phyloP scores from a whole-genome alignment of 2,329 filamentous ascomycete genomes.

The Elsinoe perseae region DNA sequence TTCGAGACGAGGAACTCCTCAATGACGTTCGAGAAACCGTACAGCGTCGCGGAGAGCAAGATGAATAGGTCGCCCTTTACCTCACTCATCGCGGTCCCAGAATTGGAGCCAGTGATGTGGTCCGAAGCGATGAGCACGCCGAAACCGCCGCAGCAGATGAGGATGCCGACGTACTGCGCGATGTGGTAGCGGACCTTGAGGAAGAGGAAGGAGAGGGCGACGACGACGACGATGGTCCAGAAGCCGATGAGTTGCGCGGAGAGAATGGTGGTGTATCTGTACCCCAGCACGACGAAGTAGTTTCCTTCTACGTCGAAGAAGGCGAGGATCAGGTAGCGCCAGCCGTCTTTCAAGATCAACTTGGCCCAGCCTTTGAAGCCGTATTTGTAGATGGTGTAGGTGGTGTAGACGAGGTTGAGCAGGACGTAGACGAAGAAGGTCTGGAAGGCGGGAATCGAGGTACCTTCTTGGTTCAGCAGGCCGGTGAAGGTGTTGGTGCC shows the following conservation, averaged over 20 bases:
- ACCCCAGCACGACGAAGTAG: slow-evolving; percentile 94
- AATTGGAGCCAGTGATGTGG: slow-evolving; percentile 69
- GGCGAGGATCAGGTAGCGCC: slow-evolving; percentile 87
- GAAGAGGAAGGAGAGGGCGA: slow-evolving; percentile 72
- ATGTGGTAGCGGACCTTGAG: slow-evolving; percentile 83
- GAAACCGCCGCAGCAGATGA: slow-evolving; percentile 85
- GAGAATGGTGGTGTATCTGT: slow-evolving; percentile 84
- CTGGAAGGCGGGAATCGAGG: slow-evolving; percentile 89
- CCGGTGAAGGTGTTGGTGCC: slow-evolving; percentile 84
- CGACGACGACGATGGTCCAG: slow-evolving; percentile 93
- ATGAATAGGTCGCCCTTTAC: slow-evolving; percentile 92
- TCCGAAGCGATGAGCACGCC: slow-evolving; percentile 81
- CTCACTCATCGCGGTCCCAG: slow-evolving; percentile 57
- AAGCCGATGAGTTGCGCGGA: slow-evolving; percentile 96
- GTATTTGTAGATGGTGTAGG: slow-evolving; percentile 69
- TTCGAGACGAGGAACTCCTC: slow-evolving; percentile 92
- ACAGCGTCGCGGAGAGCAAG: slow-evolving; percentile 78
- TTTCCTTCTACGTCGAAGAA: slow-evolving; percentile 96
- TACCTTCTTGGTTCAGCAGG: slow-evolving; percentile 59
- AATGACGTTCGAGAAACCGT: slow-evolving; percentile 82
- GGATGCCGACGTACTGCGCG: slow-evolving; percentile 76
- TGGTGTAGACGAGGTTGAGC: slow-evolving; percentile 72
- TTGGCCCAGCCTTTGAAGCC: slow-evolving; percentile 62
- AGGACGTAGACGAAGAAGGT: slow-evolving; percentile 91
- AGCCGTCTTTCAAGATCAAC: slow-evolving; percentile 63